Evolutionary conservation across 768 basidiomycete species (phyloP), one percentile per base, ranked within the genome.

Genomic region (Boletales sp.): DNA sequence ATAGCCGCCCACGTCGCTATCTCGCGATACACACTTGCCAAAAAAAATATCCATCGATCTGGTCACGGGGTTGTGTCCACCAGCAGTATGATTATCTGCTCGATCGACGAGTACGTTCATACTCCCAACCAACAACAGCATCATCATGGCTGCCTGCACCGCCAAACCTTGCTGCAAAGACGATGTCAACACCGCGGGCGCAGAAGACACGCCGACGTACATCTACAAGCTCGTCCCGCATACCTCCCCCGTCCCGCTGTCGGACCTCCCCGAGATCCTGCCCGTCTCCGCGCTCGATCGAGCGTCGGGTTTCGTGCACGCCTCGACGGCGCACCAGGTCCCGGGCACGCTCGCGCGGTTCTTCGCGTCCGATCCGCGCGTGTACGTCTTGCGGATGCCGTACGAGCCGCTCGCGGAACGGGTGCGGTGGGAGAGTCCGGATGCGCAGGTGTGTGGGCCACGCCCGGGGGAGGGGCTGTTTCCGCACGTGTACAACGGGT

Each of bases 191-290:
- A n/a, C n/a, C n/a, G n/a, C n/a, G n/a, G n/a, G n/a, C n/a, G n/a
- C n/a, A n/a, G n/a, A n/a, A n/a, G n/a, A n/a, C 30, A 17, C 19
- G 29, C 83, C 81, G 5, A 74, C 69, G 3, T 83, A 82, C 63
- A 45, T 86, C 52, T 86, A 85, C 72, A 86, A 85, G 56, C 75
- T 86, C 51, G 64, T 84, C 30, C 69, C 74, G 12, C 58, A 69
- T 35, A 67, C 73, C 9, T 55, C 72, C 9, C 66, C 76, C 0
- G 47, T 63, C n/a, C 72, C 75, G 0, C 56, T 67, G 29, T 7
- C 44, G 2, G 68, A 67, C 1, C 64, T 82, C 13, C 80, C 81
- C 8, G 61, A 68, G 2, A 59, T 53, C 4, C 71, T 83, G 24
- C 79, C 80, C 17, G 58, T 83, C 39, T 82, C 79, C 51, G 57